These are phyloP conservation scores for Auricularia heimuer DNA, from an alignment of 768 basidiomycete genomes.

Conservation along the genomic window DNA sequence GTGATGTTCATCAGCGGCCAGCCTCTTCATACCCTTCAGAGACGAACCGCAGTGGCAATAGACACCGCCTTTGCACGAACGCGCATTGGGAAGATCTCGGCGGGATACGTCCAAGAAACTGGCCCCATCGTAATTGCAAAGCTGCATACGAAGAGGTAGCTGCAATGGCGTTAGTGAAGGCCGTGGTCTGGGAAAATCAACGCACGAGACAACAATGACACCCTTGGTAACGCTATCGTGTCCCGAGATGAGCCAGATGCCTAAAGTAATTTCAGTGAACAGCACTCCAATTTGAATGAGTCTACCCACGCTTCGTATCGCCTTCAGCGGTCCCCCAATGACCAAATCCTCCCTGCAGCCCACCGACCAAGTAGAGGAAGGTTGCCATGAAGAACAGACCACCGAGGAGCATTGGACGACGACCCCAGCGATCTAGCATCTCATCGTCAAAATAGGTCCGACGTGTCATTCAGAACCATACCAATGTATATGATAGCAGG, in stretches of 20 bases:
- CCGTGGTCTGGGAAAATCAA: too few relatives aligned
- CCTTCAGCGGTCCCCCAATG: slow-evolving; percentile 43
- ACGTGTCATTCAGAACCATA: slow-evolving; percentile 22
- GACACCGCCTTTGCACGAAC: slow-evolving; percentile 54
- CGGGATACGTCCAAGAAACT: slow-evolving; percentile 53
- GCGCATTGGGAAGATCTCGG: slow-evolving; percentile 24
- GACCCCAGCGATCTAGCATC: slow-evolving; percentile 55
- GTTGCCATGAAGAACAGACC: slow-evolving; percentile 64
- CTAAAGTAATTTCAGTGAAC: slow-evolving; percentile 9
- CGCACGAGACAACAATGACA: slow-evolving; percentile 41
- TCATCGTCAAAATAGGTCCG: background rate
- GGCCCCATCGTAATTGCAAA: slow-evolving; percentile 46
- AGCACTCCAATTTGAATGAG: slow-evolving; percentile 7
- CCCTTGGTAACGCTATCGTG: slow-evolving; percentile 51
- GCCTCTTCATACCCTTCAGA: background rate
- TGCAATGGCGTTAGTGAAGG: slow-evolving; percentile 26
- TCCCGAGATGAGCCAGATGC: slow-evolving; percentile 51
- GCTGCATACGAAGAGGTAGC: slow-evolving; percentile 64
- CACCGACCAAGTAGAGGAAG: slow-evolving; percentile 70
- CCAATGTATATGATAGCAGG: slow-evolving; percentile 34
- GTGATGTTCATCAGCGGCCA: too few relatives aligned
- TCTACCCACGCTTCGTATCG: slow-evolving; percentile 23
- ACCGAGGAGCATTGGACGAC: slow-evolving; percentile 60
- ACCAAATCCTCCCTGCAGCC: slow-evolving; percentile 59
- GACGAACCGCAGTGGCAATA: slow-evolving; percentile 26